phyloP scores from a whole-genome alignment of 352 stramenopile genomes.

The Pythium dissimile region DNA sequence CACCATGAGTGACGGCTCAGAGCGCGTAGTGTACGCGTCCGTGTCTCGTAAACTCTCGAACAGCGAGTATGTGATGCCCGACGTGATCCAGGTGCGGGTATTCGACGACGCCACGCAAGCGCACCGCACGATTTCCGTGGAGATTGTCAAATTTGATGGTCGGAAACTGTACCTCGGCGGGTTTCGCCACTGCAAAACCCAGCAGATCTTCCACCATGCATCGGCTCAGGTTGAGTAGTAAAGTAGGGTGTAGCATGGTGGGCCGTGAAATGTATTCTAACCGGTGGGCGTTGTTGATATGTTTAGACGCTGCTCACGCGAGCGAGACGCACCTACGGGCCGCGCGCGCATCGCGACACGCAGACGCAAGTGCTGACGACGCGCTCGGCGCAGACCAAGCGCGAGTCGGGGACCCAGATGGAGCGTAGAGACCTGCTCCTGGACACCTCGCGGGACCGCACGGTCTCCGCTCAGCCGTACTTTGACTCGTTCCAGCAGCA shows the following conservation, averaged over 20 bases:
- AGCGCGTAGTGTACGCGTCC: slow-evolving; percentile 47
- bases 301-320: slow-evolving; percentile 50
- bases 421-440: slow-evolving; percentile 66
- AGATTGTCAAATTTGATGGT: slow-evolving; percentile 70
- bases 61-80: slow-evolving; percentile 84
- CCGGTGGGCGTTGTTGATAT: too few species aligned
- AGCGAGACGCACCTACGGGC: slow-evolving; percentile 35
- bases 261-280: too few species aligned
- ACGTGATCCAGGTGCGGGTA: slow-evolving; percentile 76
- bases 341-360: slow-evolving; percentile 74
- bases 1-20: slow-evolving; percentile 12
- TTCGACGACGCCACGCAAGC: slow-evolving; percentile 50
- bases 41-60: slow-evolving; percentile 34
- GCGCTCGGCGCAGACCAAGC: slow-evolving; percentile 74
- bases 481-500: slow-evolving; percentile 89
- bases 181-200: slow-evolving; percentile 84
- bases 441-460: slow-evolving; percentile 60
- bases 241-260: too few species aligned
- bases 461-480: slow-evolving; percentile 70
- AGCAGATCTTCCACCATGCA: slow-evolving; percentile 90
- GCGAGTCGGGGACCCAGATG: slow-evolving; percentile 92
- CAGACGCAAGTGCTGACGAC: slow-evolving; percentile 85
- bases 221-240: slow-evolving; percentile 56
- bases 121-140: slow-evolving; percentile 54
- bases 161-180: slow-evolving; percentile 88